These are phyloP conservation scores for Hypomyces rosellus DNA, from an alignment of 2,329 filamentous ascomycete species.

Conservation along the genomic window DNA sequence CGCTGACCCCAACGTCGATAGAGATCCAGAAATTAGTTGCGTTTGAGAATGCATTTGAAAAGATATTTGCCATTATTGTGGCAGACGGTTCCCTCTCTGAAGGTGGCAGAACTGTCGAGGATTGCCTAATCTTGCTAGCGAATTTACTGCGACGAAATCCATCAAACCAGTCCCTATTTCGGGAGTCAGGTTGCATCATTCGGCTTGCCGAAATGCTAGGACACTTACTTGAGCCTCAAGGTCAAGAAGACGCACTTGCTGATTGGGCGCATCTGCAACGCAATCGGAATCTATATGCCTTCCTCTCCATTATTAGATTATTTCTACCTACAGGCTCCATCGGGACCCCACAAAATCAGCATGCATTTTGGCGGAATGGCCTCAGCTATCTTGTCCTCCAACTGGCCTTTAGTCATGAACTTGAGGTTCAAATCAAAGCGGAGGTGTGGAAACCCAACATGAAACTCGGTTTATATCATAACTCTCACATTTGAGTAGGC, in stretches of 20 bases:
- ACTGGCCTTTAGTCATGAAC: conserved; percentile 69
- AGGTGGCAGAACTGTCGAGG: conserved; percentile 82
- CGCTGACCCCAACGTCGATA: conserved; percentile 76
- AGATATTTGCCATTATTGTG: conserved; percentile 74
- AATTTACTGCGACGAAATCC: conserved; percentile 82
- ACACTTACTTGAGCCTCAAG: conserved; percentile 47
- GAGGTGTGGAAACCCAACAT: conserved; percentile 49
- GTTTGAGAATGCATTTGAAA: conserved; percentile 89
- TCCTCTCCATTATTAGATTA: conserved; percentile 77
- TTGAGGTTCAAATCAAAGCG: conserved; percentile 71
- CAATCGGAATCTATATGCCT: conserved; percentile 87
- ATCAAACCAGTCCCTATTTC: conserved; percentile 89
- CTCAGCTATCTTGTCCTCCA: conserved; percentile 74
- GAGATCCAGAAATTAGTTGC: conserved; percentile 94
- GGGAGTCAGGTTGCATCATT: conserved; percentile 78
- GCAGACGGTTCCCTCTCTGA: conserved; percentile 74
- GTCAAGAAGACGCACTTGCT: conserved; percentile 53
- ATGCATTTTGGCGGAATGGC: conserved; percentile 76
- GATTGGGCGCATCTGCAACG: conserved; percentile 71
- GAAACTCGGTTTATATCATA: conserved; percentile 2
- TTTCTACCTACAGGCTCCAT: conserved; percentile 78
- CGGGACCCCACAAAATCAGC: conserved; percentile 77
- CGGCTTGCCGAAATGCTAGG: conserved; percentile 65
- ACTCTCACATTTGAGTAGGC: conserved; percentile 45
- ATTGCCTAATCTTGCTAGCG: conserved; percentile 83